These are phyloP conservation scores for Dissophora globulifera DNA, from an alignment of 192 early-diverging fungal genomes.

Conservation along the genomic window DNA sequence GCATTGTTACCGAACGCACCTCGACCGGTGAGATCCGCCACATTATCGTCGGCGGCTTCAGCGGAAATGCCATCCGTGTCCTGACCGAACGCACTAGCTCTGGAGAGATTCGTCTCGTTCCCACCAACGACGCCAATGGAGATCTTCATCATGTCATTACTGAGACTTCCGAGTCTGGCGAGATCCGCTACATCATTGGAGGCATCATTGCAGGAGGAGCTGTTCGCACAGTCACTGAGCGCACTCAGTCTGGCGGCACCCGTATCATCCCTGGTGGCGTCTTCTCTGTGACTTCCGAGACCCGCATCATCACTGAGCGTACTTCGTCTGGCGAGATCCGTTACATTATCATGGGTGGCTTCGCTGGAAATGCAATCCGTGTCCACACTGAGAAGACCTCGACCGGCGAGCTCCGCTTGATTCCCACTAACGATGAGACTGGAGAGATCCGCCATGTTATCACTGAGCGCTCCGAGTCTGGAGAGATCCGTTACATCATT, in stretches of 20 bases:
- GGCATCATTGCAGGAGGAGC: conserved; percentile 40
- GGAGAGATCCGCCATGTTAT: conserved; percentile 41
- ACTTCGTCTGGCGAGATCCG: conserved; percentile 49
- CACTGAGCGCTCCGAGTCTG: conserved; percentile 29
- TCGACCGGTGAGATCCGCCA: conserved; percentile 30
- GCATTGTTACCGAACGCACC: conserved; percentile 41
- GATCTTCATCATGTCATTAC: conserved; percentile 42
- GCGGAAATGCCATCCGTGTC: conserved; percentile 49
- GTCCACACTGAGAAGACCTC: conserved; percentile 26
- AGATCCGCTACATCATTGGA: conserved; percentile 41
- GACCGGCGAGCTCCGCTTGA: conserved; percentile 37
- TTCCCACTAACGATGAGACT: conserved; percentile 45
- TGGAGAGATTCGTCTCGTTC: conserved; percentile 35
- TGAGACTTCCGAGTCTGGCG: conserved; percentile 37
- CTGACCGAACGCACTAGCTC: conserved; percentile 26
- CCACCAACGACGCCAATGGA: conserved; percentile 51
- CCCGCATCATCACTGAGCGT: conserved; percentile 48
- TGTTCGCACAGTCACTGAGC: conserved; percentile 10
- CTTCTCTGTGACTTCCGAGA: conserved; percentile 23
- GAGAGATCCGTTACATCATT: conserved; percentile 47
- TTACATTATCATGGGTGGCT: conserved; percentile 48
- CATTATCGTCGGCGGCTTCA: conserved; percentile 35
- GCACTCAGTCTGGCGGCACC: conserved; percentile 26
- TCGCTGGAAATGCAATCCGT: conserved; percentile 49
- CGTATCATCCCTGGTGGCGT: conserved; percentile 34